Evolutionary conservation across 2,329 filamentous ascomycete genomes (phyloP), one percentile per base, ranked within the genome.

Genomic region (Ceratocystis eucalypticola): DNA sequence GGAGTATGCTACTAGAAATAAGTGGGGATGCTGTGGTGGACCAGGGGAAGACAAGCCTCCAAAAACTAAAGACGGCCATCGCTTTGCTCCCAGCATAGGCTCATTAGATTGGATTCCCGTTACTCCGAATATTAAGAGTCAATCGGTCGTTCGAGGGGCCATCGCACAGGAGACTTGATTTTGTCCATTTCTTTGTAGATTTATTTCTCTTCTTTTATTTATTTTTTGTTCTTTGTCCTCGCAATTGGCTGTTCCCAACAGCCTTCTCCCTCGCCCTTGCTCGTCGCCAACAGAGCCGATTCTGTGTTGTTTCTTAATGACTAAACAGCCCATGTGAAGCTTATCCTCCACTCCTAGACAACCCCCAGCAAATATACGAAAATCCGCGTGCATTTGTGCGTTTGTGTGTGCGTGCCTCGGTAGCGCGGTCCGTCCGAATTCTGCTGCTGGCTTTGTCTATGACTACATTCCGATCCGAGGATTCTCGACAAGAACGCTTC

Each of bases 401-500:
- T 59, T 37, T 37, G 30, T 33, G 55, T 37, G 28, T 59, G 55
- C 55, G 55, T 59, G 55, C 55, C 55, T 59, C 55, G 55, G 55
- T 59, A 59, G 55, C 55, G 55, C 55, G 55, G 55, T 37, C 55
- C 55, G 55, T 59, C 28, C 30, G 5, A 33, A 59, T 59, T 59
- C 55, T 59, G 55, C 55, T 37, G 28, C 28, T 59, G 55, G 37
- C 37, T 15, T 30, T 59, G 55, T 37, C 28, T 37, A 20, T 37
- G 55, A 30, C 55, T 33, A 30, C 55, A 59, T 59, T 59, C 55
- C 55, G 55, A 30, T 59, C 55, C 28, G 55, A 59, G 55, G 55
- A 59, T 59, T 12, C 55, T 20, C 28, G 17, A 33, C 57, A 37
- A 33, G n/a, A n/a, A 41, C 57, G 37, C 41, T 61, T 61, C n/a